Evolutionary conservation across 2,329 filamentous ascomycete species (phyloP).

Genomic region (Phialophora verrucosa): DNA sequence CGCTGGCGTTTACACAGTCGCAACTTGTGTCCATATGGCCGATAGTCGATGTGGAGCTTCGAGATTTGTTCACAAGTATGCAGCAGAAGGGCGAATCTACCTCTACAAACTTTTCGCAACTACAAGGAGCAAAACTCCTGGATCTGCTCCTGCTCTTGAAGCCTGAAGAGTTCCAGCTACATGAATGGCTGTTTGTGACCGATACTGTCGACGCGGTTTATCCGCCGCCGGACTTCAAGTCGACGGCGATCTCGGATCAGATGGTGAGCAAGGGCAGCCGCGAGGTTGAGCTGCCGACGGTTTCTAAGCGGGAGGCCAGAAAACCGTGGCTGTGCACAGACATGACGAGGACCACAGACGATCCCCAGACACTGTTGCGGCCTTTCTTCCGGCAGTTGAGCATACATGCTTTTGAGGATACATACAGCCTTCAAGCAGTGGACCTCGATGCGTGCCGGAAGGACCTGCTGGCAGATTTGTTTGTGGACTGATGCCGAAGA

Average conservation of each 20-base stretch:
- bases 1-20: conserved; percentile 76
- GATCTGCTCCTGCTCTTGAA: conserved; percentile 84
- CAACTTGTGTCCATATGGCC: conserved; percentile 90
- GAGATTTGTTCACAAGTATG: conserved; percentile 71
- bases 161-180: conserved; percentile 96
- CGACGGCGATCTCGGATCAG: conserved; percentile 75
- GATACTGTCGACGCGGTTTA: conserved; percentile 98
- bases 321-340: conserved; percentile 52
- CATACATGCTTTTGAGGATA: conserved; percentile 91
- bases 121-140: conserved; percentile 93
- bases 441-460: conserved; percentile 70
- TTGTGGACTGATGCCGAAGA: conserved; percentile 63
- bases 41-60: conserved; percentile 82
- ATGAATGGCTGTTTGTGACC: conserved; percentile 96
- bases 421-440: conserved; percentile 78
- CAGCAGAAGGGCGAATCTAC: conserved; percentile 73
- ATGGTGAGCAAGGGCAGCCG: conserved; percentile 23
- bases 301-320: conserved; percentile 41
- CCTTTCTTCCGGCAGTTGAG: conserved; percentile 92
- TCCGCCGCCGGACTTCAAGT: conserved; percentile 70
- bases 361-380: conserved; percentile 77
- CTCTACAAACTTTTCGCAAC: conserved; percentile 75
- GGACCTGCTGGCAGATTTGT: conserved; percentile 73
- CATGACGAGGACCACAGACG: conserved; percentile 60
- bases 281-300: conserved; percentile 32